Evolutionary conservation across 805 yeast species (phyloP), one percentile per base, ranked within the genome.

Genomic region (Priceomyces medius): DNA sequence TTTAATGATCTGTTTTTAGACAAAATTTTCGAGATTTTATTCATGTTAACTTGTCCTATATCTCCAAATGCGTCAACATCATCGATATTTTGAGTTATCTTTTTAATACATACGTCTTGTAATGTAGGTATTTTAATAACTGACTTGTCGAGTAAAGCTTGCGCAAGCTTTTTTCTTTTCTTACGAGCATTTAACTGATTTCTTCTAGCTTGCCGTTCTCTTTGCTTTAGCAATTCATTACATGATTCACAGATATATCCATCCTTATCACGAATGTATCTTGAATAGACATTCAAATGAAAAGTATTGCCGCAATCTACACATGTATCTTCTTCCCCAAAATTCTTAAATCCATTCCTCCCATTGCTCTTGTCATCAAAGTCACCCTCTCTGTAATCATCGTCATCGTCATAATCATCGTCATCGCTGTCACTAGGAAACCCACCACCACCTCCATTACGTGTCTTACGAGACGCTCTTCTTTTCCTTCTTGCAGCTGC

Each of bases 51-150:
- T 19, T 75, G 68, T 0, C 98, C 96, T 45, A 93, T 84, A 49
- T 87, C 96, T 28, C 97, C 98, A 39, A 93, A 69, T 2, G 77
- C 81, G 4, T 90, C 95, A 37, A 85, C 88, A 46, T 79, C 84
- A 51, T 76, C 79, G 48, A 87, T 88, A 51, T 82, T 77, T 24
- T 69, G 69, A 0, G 88, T 80, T 26, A 87, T 80, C 13, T 77
- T 69, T 21, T 72, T 65, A 46, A 93, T 85, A 53, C 97, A 88
- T 17, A 85, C 55, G 50, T 89, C 96, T 61, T 89, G 97, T 31
- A 93, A 68, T 7, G 85, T 73, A 2, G 95, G 85, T 3, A 86
- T 59, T 40, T 66, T 71, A 26, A 76, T 79, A 17, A 79, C 80
- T 42, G 79, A 76, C 54, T 81, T 76, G 53, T 93, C 90, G 38